phyloP scores from a whole-genome alignment of 164 flowering plant genomes.

The Berberis vulgaris region DNA sequence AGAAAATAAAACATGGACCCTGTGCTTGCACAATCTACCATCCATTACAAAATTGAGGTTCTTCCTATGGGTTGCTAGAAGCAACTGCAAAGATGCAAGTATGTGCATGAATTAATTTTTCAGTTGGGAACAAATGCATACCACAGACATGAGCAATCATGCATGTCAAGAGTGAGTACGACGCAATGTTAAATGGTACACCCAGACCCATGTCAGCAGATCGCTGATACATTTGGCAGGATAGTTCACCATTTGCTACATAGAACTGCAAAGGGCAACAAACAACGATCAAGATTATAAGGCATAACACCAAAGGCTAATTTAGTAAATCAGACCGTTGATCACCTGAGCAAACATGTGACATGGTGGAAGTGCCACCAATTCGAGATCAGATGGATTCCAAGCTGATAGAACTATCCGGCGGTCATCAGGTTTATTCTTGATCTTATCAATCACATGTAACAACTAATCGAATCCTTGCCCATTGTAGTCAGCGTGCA shows the following conservation, averaged over 20 bases:
- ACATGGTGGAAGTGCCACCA: constrained; percentile 93
- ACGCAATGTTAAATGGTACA: constrained; percentile 91
- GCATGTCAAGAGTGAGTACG: constrained; percentile 77
- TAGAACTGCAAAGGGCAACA: constrained; percentile 52
- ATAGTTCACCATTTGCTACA: constrained; percentile 81
- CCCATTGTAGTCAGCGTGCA: constrained; percentile 94
- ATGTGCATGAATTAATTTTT: background rate
- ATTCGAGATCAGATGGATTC: constrained; percentile 90
- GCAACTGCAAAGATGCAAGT: background rate
- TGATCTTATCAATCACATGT: constrained; percentile 84
- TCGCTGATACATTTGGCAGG: constrained; percentile 94
- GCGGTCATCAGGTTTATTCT: constrained; percentile 68
- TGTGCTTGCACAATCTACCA: background rate
- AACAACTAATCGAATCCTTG: constrained; percentile 89
- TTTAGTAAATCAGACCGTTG: background rate
- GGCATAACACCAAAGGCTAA: constrained; percentile 25
- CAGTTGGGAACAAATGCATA: constrained; percentile 18
- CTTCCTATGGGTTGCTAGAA: too few species aligned
- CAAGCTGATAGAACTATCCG: constrained; percentile 88
- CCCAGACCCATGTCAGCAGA: constrained; percentile 97
- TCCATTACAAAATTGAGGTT: background rate
- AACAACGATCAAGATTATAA: background rate
- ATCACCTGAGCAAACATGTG: constrained; percentile 89
- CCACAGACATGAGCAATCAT: constrained; percentile 96
- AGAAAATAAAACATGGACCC: too few species aligned